Evolutionary conservation across 805 yeast species (phyloP).

Genomic region (Candida peoriensis): DNA sequence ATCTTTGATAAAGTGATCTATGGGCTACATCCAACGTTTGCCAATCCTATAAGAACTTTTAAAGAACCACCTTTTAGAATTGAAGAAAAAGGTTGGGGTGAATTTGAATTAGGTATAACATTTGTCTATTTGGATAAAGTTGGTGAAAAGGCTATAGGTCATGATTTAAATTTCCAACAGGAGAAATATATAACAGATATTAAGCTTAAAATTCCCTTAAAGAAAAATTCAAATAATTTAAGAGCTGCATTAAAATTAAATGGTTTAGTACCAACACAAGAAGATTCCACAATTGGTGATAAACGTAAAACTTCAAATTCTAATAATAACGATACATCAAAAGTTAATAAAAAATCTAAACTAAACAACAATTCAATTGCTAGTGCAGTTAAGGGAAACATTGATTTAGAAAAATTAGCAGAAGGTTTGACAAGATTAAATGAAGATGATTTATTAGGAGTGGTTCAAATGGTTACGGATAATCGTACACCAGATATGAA

Average conservation of each 20-base stretch:
- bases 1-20: conserved; percentile 91
- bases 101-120: conserved; percentile 81
- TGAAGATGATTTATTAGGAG: conserved; percentile 90
- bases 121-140: conserved; percentile 75
- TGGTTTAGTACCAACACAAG: conserved; percentile 76
- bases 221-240: conserved; percentile 55
- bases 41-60: conserved; percentile 77
- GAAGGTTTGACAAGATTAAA: conserved; percentile 80
- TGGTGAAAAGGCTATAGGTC: conserved; percentile 83
- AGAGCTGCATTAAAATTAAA: conserved; percentile 70
- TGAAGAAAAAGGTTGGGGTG: conserved; percentile 98
- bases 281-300: conserved; percentile 28
- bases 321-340: conserved; percentile 22
- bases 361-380: conserved; percentile 20
- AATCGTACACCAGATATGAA: conserved; percentile 93
- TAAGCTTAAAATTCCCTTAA: conserved; percentile 67
- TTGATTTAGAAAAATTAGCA: conserved; percentile 88
- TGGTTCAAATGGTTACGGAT: conserved; percentile 97
- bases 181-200: conserved; percentile 78
- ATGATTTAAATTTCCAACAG: conserved; percentile 82
- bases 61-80: conserved; percentile 82
- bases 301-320: conserved; percentile 31
- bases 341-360: conserved; percentile 23
- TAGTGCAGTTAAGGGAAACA: conserved; percentile 62
- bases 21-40: conserved; percentile 91